Evolutionary conservation across 495 filamentous ascomycete genomes (phyloP).

Genomic region (Annulohypoxylon maeteangense): DNA sequence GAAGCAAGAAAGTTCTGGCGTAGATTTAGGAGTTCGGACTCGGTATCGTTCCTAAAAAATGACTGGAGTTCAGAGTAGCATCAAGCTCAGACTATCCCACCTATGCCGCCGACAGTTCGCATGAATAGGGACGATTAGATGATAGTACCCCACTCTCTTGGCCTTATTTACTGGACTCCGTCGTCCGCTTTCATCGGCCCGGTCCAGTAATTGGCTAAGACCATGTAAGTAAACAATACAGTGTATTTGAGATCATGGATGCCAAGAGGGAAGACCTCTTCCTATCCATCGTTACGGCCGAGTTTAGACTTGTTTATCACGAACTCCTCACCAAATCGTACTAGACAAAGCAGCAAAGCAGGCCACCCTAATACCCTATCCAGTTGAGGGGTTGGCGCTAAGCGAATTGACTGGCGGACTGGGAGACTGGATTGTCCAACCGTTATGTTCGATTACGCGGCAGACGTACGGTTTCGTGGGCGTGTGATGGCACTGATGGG

Average conservation of each 20-base stretch:
- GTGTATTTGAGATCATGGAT: background rate
- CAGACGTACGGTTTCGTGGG: background rate
- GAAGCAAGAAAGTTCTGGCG: background rate
- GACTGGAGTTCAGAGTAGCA: background rate
- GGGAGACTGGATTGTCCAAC: conserved; percentile 4
- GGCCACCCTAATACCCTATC: conserved; percentile 3
- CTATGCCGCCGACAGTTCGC: background rate
- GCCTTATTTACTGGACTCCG: conserved; percentile 10
- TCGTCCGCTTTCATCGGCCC: background rate
- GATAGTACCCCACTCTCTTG: conserved; percentile 2
- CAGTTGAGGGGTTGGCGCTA: conserved; percentile 19
- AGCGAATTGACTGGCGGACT: background rate
- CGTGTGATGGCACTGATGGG: background rate
- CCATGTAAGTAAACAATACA: background rate
- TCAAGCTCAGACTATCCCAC: background rate
- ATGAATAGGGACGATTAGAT: background rate
- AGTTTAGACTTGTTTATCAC: background rate
- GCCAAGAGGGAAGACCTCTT: background rate
- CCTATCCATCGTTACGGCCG: background rate
- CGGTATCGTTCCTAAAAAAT: background rate
- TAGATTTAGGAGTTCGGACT: background rate
- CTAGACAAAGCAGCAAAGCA: background rate
- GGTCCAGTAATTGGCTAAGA: background rate
- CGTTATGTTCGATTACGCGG: conserved; percentile 16
- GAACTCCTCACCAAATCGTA: background rate